A percentile compares a stretch with the other conserved stretches of the same genome.
phyloP scores from a whole-genome alignment of 257 asterid species.

The Verbena officinalis region DNA sequence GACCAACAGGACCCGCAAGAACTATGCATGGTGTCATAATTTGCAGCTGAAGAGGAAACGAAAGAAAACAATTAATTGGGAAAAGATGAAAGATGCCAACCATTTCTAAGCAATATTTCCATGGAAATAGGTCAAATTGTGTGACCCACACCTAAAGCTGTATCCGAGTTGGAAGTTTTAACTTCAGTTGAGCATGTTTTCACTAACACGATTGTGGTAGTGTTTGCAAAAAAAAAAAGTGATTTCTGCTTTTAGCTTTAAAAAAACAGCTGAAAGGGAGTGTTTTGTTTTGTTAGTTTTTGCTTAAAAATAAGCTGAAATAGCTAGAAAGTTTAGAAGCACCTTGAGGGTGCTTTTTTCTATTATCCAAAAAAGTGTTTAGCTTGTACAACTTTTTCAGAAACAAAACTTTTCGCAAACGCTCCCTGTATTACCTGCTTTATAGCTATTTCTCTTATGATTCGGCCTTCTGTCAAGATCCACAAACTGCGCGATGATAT shows the following conservation, averaged over 20 bases:
- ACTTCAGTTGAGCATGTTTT: conserved; percentile 8
- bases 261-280: no score
- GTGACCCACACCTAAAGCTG: neutral
- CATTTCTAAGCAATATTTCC: conserved; percentile 6
- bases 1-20: conserved; percentile 56
- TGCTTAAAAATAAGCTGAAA: no score
- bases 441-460: conserved; percentile 46
- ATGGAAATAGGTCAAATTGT: neutral
- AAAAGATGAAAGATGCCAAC: neutral
- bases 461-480: conserved; percentile 44
- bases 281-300: no score
- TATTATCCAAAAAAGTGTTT: no score
- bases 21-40: conserved; percentile 48
- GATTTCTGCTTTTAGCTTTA: no score
- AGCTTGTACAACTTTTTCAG: no score
- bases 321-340: no score
- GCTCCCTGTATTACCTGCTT: conserved; percentile 42
- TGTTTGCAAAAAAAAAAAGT: no score
- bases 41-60: conserved; percentile 37
- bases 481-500: conserved; percentile 40
- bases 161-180: neutral
- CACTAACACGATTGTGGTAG: no score
- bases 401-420: no score
- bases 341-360: no score
- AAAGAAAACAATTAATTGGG: conserved; percentile 4